Percentiles rank a stretch among this genome's conserved stretches.
These are phyloP conservation scores for Gossypium aridum DNA, from an alignment of 441 rosid species.

Conservation along the genomic window DNA sequence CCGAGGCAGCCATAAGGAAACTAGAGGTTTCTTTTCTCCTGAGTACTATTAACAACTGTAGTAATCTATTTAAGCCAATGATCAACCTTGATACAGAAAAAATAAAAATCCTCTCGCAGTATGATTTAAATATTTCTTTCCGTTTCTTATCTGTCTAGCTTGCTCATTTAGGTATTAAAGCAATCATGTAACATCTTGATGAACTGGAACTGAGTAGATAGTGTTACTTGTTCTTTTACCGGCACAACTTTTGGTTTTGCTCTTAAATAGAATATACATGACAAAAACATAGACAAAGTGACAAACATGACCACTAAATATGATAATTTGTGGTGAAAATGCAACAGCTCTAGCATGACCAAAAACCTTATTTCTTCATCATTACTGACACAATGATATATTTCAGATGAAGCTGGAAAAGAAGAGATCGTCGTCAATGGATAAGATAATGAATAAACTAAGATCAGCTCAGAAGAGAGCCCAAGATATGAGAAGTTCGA, in stretches of 20 bases:
- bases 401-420: conserved; percentile 95
- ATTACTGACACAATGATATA: conserved; percentile 7
- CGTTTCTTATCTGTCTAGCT: background rate
- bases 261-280: background rate
- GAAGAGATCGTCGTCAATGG: conserved; percentile 86
- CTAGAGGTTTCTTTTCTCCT: conserved; percentile 53
- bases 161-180: background rate
- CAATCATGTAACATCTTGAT: background rate
- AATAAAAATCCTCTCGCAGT: background rate
- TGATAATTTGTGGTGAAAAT: conserved; percentile 1
- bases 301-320: background rate
- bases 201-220: background rate
- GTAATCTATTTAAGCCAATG: conserved; percentile 3
- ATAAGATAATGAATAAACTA: conserved; percentile 83
- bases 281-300: background rate
- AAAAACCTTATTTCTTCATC: background rate
- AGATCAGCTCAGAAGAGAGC: conserved; percentile 85
- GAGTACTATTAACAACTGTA: background rate
- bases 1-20: conserved; percentile 80
- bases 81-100: background rate
- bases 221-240: background rate
- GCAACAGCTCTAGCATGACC: background rate
- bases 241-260: background rate
- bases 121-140: background rate
- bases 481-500: conserved; percentile 80